Conservation (phyloP, 768 basidiomycete species). For the Roridomyces roridus region DNA sequence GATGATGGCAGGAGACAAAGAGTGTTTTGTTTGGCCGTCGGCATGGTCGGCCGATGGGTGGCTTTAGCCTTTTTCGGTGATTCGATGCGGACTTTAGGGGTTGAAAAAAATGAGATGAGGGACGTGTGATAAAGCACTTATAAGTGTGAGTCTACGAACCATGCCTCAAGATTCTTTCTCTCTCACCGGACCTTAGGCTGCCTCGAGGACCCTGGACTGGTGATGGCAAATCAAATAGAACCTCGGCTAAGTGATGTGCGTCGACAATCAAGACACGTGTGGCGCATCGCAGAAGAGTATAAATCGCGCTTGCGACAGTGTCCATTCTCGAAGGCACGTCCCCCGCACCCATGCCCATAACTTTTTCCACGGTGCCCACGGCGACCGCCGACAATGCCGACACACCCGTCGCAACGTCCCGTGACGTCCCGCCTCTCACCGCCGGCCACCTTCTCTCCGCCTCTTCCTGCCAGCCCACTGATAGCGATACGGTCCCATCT, state of each 20-base stretch:
- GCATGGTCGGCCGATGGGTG: too few species aligned
- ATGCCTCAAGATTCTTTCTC: too few species aligned
- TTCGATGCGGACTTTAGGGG: too few species aligned
- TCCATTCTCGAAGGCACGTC: neutral
- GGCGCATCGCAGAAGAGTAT: slow-evolving; percentile 12
- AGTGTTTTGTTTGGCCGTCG: too few species aligned
- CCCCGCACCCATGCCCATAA: slow-evolving; percentile 13
- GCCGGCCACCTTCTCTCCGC: slow-evolving; percentile 12
- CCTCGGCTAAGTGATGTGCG: neutral
- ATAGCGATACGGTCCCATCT: neutral
- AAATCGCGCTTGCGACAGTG: slow-evolving; percentile 1
- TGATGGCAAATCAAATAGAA: too few species aligned
- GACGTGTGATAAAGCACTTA: too few species aligned
- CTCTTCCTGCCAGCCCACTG: neutral
- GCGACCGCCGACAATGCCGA: slow-evolving; percentile 3
- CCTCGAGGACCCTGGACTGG: too few species aligned
- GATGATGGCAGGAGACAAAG: too few species aligned
- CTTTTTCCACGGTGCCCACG: slow-evolving; percentile 15
- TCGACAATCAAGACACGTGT: slow-evolving; percentile 21
- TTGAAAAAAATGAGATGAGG: too few species aligned
- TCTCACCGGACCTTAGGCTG: too few species aligned
- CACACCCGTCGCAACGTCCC: slow-evolving; percentile 12
- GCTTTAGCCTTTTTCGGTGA: too few species aligned
- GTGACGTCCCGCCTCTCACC: slow-evolving; percentile 13
- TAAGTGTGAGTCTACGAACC: too few species aligned